Conservation (phyloP, 306 rosid species). For the Quercus mongolica region DNA sequence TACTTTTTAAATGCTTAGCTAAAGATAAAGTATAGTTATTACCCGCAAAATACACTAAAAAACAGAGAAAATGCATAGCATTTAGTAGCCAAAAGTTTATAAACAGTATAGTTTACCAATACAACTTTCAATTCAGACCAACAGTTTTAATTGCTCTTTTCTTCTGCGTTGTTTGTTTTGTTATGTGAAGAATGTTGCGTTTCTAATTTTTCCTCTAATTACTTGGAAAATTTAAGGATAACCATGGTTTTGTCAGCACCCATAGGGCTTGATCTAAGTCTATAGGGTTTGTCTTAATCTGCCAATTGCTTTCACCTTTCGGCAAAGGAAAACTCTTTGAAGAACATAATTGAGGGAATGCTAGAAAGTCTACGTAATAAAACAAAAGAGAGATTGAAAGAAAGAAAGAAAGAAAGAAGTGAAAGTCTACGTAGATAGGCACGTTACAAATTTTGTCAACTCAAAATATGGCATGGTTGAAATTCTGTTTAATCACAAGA, state of each 20-base stretch:
- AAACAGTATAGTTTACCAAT: background rate
- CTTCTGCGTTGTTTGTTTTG: background rate
- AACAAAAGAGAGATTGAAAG: too few species aligned
- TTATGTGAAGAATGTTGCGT: background rate
- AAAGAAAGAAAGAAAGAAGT: too few species aligned
- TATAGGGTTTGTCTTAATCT: background rate
- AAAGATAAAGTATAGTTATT: too few species aligned
- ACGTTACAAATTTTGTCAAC: too few species aligned
- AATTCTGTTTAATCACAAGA: too few species aligned
- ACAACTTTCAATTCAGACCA: too few species aligned
- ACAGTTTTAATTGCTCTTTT: background rate
- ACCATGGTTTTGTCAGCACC: background rate
- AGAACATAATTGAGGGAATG: background rate
- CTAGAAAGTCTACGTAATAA: background rate
- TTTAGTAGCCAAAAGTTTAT: background rate
- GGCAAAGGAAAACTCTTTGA: background rate
- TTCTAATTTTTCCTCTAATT: background rate
- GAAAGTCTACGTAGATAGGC: too few species aligned
- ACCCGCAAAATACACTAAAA: background rate
- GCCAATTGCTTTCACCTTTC: background rate
- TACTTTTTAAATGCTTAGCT: slow-evolving; percentile 34
- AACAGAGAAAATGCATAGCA: background rate
- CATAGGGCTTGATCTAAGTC: background rate
- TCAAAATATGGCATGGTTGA: too few species aligned
- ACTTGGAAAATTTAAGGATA: background rate